Percentiles rank a stretch among this genome's conserved stretches.
These are phyloP conservation scores for Penstemon barbatus DNA, from an alignment of 257 asterid species.

Conservation along the genomic window DNA sequence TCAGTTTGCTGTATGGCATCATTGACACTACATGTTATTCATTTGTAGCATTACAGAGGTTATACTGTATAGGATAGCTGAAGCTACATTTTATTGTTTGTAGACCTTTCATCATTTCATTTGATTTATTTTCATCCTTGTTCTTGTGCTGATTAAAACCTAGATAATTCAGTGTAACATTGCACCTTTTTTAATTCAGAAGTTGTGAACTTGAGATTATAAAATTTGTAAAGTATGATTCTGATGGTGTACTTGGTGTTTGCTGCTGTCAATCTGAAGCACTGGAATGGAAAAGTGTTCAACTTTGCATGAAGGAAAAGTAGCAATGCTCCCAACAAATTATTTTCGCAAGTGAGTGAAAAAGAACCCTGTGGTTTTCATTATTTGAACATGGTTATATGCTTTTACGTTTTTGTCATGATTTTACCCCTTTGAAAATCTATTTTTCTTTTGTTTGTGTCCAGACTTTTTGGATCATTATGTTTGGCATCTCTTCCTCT, in stretches of 20 bases:
- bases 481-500: conserved; percentile 13
- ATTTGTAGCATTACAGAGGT: not conserved
- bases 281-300: conserved; percentile 38
- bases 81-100: conserved; percentile 19
- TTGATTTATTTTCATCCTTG: conserved; percentile 15
- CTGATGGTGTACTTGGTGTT: conserved; percentile 31
- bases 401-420: conserved; percentile 6
- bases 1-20: not conserved
- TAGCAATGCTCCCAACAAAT: conserved; percentile 32
- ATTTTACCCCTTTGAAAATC: conserved; percentile 13
- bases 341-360: conserved; percentile 70
- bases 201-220: conserved; percentile 22
- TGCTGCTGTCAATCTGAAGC: conserved; percentile 41
- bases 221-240: conserved; percentile 9
- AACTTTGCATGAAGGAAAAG: conserved; percentile 35
- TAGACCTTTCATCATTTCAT: conserved; percentile 16
- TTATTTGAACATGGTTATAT: conserved; percentile 7
- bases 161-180: conserved; percentile 1
- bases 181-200: conserved; percentile 8
- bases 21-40: too few species aligned
- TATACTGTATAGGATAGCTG: conserved; percentile 1
- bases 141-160: not conserved
- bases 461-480: not conserved
- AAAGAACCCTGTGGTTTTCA: conserved; percentile 13
- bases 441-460: conserved; percentile 3